Evolutionary conservation across 441 rosid genomes (phyloP).

Genomic region (Gossypium gossypioides): DNA sequence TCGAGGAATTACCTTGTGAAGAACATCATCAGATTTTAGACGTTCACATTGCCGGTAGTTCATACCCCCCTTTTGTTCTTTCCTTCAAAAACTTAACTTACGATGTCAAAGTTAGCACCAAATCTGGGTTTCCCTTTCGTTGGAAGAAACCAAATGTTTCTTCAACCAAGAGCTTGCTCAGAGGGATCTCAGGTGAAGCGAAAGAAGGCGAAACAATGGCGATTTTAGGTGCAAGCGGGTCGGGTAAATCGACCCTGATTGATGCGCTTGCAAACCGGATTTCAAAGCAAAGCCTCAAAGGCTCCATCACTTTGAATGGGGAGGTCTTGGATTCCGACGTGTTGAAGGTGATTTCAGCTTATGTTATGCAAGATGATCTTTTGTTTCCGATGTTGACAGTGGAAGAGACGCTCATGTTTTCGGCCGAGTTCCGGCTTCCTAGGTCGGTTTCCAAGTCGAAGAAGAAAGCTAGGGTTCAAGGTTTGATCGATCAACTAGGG

Average conservation of each 20-base stretch:
- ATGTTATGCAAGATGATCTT: conserved; percentile 85
- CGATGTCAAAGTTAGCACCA: conserved; percentile 32
- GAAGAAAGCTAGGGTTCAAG: conserved; percentile 58
- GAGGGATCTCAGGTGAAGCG: conserved; percentile 51
- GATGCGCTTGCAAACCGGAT: conserved; percentile 68
- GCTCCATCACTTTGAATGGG: conserved; percentile 60
- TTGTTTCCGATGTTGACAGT: conserved; percentile 82
- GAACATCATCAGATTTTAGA: conserved; percentile 32
- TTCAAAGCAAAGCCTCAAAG: conserved; percentile 50
- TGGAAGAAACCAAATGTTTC: conserved; percentile 13
- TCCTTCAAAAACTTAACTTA: conserved; percentile 47
- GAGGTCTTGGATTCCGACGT: conserved; percentile 58
- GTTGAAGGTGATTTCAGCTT: conserved; percentile 71
- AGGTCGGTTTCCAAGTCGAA: conserved; percentile 43
- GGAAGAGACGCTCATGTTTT: conserved; percentile 73
- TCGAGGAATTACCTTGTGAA: conserved; percentile 2
- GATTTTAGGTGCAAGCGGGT: conserved; percentile 68
- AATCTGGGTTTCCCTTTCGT: conserved; percentile 20
- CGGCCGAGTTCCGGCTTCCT: conserved; percentile 70
- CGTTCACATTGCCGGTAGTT: conserved; percentile 22
- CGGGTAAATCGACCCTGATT: conserved; percentile 62
- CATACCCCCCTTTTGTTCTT: conserved; percentile 45
- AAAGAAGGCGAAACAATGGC: conserved; percentile 71
- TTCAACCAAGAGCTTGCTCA: conserved; percentile 36
- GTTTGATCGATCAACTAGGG: conserved; percentile 60